These are phyloP conservation scores for Ustilago xerochloae DNA, from an alignment of 1,284 basidiomycete species.

Conservation along the genomic window DNA sequence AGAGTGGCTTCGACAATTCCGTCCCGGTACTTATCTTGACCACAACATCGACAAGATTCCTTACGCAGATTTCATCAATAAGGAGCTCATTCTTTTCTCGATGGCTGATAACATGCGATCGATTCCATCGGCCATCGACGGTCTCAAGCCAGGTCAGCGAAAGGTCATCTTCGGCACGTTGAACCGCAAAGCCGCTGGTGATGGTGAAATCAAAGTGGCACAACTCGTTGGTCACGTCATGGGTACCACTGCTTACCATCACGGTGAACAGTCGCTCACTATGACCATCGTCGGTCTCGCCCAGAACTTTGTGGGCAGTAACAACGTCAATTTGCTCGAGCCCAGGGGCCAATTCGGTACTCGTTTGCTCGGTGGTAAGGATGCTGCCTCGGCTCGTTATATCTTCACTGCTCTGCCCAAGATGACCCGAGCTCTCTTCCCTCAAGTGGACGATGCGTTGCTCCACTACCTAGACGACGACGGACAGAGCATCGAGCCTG, in stretches of 20 bases:
- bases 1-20: constrained; percentile 96
- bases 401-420: constrained; percentile 87
- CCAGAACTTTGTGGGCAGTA: constrained; percentile 93
- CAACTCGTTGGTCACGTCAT: constrained; percentile 89
- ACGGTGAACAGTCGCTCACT: constrained; percentile 88
- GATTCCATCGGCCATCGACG: constrained; percentile 85
- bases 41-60: constrained; percentile 88
- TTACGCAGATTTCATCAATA: constrained; percentile 96
- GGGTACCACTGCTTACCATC: constrained; percentile 95
- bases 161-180: constrained; percentile 97
- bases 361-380: constrained; percentile 66
- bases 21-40: constrained; percentile 95
- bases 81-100: constrained; percentile 96
- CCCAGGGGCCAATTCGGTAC: constrained; percentile 98
- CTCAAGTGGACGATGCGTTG: constrained; percentile 85
- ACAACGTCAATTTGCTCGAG: constrained; percentile 89
- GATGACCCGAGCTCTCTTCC: constrained; percentile 83
- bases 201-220: constrained; percentile 89
- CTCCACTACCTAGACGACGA: constrained; percentile 89
- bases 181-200: constrained; percentile 91
- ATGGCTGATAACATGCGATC: constrained; percentile 98
- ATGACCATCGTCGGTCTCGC: constrained; percentile 93
- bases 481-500: constrained; percentile 87
- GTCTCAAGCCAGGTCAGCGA: constrained; percentile 97
- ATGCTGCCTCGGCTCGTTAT: constrained; percentile 96